Conservation (phyloP, 352 stramenopile genomes). For the Phytophthora chlamydospora region DNA sequence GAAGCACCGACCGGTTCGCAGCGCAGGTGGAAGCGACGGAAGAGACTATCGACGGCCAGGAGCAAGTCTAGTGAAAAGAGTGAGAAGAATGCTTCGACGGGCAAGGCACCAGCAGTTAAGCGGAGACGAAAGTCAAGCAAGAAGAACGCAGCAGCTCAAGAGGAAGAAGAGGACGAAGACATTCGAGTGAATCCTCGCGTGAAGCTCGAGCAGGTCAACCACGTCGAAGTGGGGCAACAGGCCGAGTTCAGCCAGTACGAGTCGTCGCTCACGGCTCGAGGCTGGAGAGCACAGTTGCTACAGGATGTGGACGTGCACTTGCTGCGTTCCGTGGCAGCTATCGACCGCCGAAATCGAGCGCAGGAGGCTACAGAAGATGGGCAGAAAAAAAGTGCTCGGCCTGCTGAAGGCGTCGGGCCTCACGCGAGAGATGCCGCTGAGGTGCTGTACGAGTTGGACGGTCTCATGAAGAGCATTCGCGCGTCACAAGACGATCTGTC, state of each 20-base stretch:
- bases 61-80: constrained; percentile 20
- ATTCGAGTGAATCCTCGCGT: constrained; percentile 20
- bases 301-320: constrained; percentile 41
- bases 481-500: constrained; percentile 36
- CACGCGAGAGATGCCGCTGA: constrained; percentile 31
- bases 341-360: constrained; percentile 27
- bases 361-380: constrained; percentile 3
- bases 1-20: background rate
- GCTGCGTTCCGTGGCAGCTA: constrained; percentile 26
- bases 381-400: constrained; percentile 15
- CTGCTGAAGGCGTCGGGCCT: constrained; percentile 23
- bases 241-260: constrained; percentile 34
- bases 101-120: constrained; percentile 1
- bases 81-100: background rate
- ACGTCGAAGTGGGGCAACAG: constrained; percentile 19
- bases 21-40: constrained; percentile 43
- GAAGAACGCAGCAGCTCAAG: constrained; percentile 1
- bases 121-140: constrained; percentile 9
- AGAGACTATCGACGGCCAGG: constrained; percentile 36
- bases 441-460: constrained; percentile 34
- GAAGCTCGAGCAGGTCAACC: constrained; percentile 20
- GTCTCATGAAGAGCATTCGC: constrained; percentile 28
- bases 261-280: constrained; percentile 27
- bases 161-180: constrained; percentile 6
- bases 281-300: constrained; percentile 37